These are phyloP conservation scores for Raffaelea arxii DNA, from an alignment of 2,329 filamentous ascomycete genomes.

Conservation along the genomic window DNA sequence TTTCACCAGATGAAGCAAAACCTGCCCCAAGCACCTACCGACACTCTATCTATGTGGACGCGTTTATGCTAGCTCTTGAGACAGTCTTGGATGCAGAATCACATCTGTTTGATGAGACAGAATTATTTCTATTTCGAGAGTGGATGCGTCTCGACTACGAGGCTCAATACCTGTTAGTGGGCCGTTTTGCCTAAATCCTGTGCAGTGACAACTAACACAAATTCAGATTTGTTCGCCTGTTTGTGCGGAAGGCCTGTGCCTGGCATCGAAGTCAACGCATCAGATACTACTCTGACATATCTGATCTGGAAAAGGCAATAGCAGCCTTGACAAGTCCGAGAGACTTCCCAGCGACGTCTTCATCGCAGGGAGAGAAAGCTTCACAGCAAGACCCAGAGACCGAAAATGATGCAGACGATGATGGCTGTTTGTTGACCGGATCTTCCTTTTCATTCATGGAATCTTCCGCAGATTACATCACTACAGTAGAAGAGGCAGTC, in stretches of 20 bases:
- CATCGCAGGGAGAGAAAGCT: neutral
- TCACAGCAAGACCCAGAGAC: neutral
- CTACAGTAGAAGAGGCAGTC: conserved; percentile 72
- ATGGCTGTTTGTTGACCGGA: neutral
- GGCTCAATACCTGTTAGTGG: conserved; percentile 73
- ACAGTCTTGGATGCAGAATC: conserved; percentile 84
- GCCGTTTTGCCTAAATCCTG: no score
- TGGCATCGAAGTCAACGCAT: conserved; percentile 81
- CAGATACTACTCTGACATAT: conserved; percentile 74
- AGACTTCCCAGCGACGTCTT: conserved; percentile 47
- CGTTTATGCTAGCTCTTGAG: conserved; percentile 85
- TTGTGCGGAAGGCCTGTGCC: conserved; percentile 79
- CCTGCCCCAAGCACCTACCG: no score
- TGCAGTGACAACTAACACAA: no score
- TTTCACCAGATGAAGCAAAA: conserved; percentile 8
- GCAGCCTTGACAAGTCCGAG: conserved; percentile 49
- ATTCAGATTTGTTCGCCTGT: conserved; percentile 78
- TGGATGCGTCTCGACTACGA: conserved; percentile 74
- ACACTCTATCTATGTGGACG: conserved; percentile 94
- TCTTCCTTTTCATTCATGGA: conserved; percentile 70
- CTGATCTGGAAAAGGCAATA: conserved; percentile 59
- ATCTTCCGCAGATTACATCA: conserved; percentile 62
- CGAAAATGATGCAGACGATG: neutral
- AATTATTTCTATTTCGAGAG: conserved; percentile 63
- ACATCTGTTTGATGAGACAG: conserved; percentile 75